These are phyloP conservation scores for Cyathus striatus DNA, from an alignment of 768 basidiomycete species.

Conservation along the genomic window DNA sequence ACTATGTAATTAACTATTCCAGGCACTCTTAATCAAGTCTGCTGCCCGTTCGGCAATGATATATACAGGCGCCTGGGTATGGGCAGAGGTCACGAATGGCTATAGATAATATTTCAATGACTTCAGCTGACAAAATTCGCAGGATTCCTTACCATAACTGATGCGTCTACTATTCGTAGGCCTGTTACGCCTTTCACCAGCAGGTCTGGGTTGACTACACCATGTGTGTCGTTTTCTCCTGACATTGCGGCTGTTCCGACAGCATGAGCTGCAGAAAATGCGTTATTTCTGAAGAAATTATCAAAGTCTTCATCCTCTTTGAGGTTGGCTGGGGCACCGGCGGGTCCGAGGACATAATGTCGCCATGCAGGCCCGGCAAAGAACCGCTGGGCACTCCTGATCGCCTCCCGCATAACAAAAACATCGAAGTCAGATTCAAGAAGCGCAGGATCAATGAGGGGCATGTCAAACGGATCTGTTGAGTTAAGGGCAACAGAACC, in stretches of 20 bases:
- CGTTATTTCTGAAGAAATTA: conserved; percentile 10
- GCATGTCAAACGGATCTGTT: conserved; percentile 35
- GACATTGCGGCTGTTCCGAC: conserved; percentile 23
- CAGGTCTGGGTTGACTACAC: conserved; percentile 28
- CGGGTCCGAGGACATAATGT: conserved; percentile 15
- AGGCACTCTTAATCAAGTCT: neutral
- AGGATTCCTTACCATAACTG: conserved; percentile 18
- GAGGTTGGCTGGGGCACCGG: conserved; percentile 8
- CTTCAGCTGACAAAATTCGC: neutral
- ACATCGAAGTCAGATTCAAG: conserved; percentile 23
- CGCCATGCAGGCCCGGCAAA: conserved; percentile 16
- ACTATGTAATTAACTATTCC: too few relatives aligned
- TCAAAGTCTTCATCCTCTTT: conserved; percentile 17
- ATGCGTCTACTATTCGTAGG: conserved; percentile 29
- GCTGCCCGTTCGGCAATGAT: conserved; percentile 1
- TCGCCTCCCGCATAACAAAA: conserved; percentile 14
- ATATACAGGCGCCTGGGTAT: neutral
- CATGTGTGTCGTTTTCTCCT: conserved; percentile 12
- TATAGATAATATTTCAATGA: neutral
- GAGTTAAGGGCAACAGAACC: conserved; percentile 28
- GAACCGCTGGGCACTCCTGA: conserved; percentile 12
- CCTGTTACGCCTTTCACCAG: conserved; percentile 23
- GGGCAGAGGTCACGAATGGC: conserved; percentile 1
- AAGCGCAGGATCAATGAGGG: conserved; percentile 43
- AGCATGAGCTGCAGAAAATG: conserved; percentile 18